Percentiles rank a stretch among this genome's conserved stretches.
These are phyloP conservation scores for Catunica adiposa DNA, from an alignment of 2,329 filamentous ascomycete species.

Conservation along the genomic window DNA sequence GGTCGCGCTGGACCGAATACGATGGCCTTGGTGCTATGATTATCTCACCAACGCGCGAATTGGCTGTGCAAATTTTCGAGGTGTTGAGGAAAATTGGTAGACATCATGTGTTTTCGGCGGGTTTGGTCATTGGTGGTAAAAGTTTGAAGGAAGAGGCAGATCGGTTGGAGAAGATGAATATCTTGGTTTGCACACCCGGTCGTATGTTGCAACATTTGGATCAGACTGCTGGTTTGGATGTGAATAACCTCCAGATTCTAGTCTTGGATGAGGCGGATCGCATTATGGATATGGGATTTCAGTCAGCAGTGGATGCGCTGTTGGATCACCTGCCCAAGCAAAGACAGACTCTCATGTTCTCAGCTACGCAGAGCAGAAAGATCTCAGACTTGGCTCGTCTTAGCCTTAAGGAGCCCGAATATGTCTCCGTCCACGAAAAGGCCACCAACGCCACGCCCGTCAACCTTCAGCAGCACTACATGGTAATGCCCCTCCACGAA, in stretches of 20 bases:
- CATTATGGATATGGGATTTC: constrained; percentile 96
- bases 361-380: constrained; percentile 86
- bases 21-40: constrained; percentile 88
- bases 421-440: constrained; percentile 81
- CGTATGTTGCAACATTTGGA: constrained; percentile 92
- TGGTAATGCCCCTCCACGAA: constrained; percentile 66
- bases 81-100: constrained; percentile 80
- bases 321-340: constrained; percentile 74
- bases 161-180: constrained; percentile 81
- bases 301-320: constrained; percentile 76
- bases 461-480: constrained; percentile 78
- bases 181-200: constrained; percentile 86
- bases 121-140: constrained; percentile 86
- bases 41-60: constrained; percentile 82
- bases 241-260: constrained; percentile 79
- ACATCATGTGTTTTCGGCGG: constrained; percentile 80
- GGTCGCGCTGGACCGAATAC: constrained; percentile 72
- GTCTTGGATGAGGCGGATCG: constrained; percentile 92
- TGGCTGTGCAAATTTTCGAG: constrained; percentile 94
- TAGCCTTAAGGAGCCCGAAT: constrained; percentile 80
- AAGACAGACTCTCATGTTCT: constrained; percentile 86
- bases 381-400: constrained; percentile 82
- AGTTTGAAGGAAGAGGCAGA: constrained; percentile 75
- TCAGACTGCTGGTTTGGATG: constrained; percentile 78
- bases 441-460: constrained; percentile 65